A percentile compares a stretch with the other conserved stretches of the same genome.
These are phyloP conservation scores for Parafenestella ontariensis DNA, from an alignment of 2,329 filamentous ascomycete species.

Conservation along the genomic window DNA sequence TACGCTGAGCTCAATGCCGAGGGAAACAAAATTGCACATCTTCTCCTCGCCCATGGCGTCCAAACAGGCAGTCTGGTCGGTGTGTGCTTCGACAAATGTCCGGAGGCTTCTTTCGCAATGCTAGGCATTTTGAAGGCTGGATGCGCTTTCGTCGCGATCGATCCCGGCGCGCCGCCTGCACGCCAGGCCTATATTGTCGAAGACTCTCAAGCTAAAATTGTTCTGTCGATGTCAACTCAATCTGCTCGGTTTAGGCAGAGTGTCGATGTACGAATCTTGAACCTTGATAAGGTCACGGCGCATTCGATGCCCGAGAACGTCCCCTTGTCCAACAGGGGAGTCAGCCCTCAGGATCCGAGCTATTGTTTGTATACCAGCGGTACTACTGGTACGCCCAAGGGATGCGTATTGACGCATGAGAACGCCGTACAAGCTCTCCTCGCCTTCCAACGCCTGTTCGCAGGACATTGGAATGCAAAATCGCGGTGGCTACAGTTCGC, in stretches of 20 bases:
- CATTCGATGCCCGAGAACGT: constrained; percentile 46
- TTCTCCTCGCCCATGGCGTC: constrained; percentile 62
- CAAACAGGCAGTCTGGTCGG: constrained; percentile 70
- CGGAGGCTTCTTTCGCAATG: constrained; percentile 83
- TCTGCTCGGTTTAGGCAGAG: constrained; percentile 47
- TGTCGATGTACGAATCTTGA: constrained; percentile 51
- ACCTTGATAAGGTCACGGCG: constrained; percentile 53
- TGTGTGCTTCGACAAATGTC: constrained; percentile 83
- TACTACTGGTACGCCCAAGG: constrained; percentile 85
- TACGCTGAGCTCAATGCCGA: constrained; percentile 74
- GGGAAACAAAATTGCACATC: constrained; percentile 74
- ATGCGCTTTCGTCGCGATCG: constrained; percentile 80
- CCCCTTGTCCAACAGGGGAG: constrained; percentile 29
- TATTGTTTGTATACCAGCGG: constrained; percentile 90
- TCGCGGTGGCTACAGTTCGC: constrained; percentile 94
- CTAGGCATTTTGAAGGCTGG: constrained; percentile 83
- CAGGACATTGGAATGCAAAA: constrained; percentile 71
- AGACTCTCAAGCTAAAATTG: constrained; percentile 71
- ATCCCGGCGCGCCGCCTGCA: constrained; percentile 73
- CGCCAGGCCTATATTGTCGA: constrained; percentile 79
- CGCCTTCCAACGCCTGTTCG: constrained; percentile 81
- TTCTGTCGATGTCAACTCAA: constrained; percentile 65
- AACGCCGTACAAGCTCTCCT: constrained; percentile 91
- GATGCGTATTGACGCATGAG: constrained; percentile 86
- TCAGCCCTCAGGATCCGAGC: constrained; percentile 65